phyloP scores from a whole-genome alignment of 176 grass and related monocot genomes.

The Eleusine coracana region DNA sequence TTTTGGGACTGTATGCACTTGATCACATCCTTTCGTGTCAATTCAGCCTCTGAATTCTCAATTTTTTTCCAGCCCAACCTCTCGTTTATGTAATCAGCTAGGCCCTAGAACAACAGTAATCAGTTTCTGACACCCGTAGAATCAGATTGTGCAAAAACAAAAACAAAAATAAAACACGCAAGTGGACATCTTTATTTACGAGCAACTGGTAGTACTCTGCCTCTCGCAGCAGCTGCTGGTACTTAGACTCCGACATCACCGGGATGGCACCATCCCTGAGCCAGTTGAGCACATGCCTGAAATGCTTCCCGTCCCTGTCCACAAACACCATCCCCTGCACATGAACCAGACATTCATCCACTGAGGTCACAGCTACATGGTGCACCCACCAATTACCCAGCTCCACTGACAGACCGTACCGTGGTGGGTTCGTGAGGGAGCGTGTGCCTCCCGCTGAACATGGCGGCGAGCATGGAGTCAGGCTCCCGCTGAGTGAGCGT shows the following conservation, averaged over 20 bases:
- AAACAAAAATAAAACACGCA: slow-evolving; percentile 2
- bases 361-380: neutral
- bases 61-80: slow-evolving; percentile 36
- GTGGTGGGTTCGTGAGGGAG: slow-evolving; percentile 54
- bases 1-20: slow-evolving; percentile 67
- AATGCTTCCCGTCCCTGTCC: slow-evolving; percentile 92
- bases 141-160: neutral
- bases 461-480: slow-evolving; percentile 85
- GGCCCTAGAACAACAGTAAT: slow-evolving; percentile 41
- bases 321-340: slow-evolving; percentile 85
- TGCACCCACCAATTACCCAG: neutral
- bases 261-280: slow-evolving; percentile 75
- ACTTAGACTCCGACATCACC: slow-evolving; percentile 54
- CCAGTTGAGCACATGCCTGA: slow-evolving; percentile 92
- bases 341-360: slow-evolving; percentile 5
- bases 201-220: slow-evolving; percentile 93
- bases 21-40: slow-evolving; percentile 59
- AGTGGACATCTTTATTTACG: slow-evolving; percentile 45
- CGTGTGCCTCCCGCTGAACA: slow-evolving; percentile 91
- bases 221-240: slow-evolving; percentile 76
- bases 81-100: slow-evolving; percentile 47
- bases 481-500: slow-evolving; percentile 91
- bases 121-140: neutral
- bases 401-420: slow-evolving; percentile 28
- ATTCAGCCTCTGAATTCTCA: slow-evolving; percentile 30